Evolutionary conservation across 306 rosid genomes (phyloP).

Genomic region (Rosa persica): DNA sequence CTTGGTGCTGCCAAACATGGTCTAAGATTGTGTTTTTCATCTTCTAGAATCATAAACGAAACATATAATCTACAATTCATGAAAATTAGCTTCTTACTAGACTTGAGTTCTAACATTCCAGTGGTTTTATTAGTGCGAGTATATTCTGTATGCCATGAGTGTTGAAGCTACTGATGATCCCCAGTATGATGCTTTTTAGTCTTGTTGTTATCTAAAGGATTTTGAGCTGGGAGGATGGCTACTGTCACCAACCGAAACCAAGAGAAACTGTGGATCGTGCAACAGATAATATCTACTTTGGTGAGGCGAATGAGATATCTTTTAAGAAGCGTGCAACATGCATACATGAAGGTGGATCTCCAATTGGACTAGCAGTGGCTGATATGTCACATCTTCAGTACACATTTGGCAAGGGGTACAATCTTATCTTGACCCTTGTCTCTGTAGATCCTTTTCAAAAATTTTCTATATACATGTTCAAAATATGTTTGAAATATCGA

Average conservation of each 20-base stretch:
- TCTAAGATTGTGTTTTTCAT: not conserved
- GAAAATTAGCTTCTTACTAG: not conserved
- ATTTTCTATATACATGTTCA: not conserved
- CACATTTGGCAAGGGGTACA: slow-evolving; percentile 79
- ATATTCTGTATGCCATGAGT: slow-evolving; percentile 4
- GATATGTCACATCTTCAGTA: slow-evolving; percentile 63
- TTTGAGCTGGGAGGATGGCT: slow-evolving; percentile 83
- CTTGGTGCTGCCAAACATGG: not conserved
- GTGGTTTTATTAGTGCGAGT: not conserved
- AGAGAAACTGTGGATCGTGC: slow-evolving; percentile 34
- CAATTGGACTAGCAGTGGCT: slow-evolving; percentile 48
- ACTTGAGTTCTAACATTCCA: not conserved
- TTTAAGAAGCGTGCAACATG: slow-evolving; percentile 39
- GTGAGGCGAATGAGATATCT: slow-evolving; percentile 26
- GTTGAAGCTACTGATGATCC: slow-evolving; percentile 17
- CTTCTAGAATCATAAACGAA: not conserved
- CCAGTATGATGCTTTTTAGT: slow-evolving; percentile 21
- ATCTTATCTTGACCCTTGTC: slow-evolving; percentile 23
- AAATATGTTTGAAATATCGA: not conserved
- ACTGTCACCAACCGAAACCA: slow-evolving; percentile 45
- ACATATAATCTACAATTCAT: not conserved
- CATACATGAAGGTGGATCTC: slow-evolving; percentile 27
- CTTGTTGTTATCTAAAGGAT: slow-evolving; percentile 46
- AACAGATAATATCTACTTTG: slow-evolving; percentile 33
- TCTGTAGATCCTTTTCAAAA: not conserved